Evolutionary conservation across 805 yeast genomes (phyloP).

Genomic region (Kodamaea jinghongensis): DNA sequence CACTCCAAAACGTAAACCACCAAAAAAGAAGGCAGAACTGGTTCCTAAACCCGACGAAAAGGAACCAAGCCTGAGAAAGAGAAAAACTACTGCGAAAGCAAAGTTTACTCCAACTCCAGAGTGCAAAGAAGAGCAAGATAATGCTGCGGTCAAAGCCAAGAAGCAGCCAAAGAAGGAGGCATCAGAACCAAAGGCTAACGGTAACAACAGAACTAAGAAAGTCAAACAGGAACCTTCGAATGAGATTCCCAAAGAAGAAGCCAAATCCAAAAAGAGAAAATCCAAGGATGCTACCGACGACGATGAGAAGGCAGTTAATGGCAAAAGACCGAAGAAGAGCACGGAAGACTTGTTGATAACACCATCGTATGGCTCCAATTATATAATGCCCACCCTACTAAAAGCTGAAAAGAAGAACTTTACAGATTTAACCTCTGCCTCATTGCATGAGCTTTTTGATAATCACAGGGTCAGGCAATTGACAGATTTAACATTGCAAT

Average conservation of each 20-base stretch:
- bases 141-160: background rate
- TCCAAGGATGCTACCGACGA: constrained; percentile 1
- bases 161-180: constrained; percentile 5
- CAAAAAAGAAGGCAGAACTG: constrained; percentile 1
- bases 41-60: background rate
- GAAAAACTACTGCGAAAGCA: constrained; percentile 7
- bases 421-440: constrained; percentile 15
- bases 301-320: constrained; percentile 7
- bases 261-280: constrained; percentile 7
- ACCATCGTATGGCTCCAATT: constrained; percentile 24
- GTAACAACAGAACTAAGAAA: background rate
- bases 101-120: constrained; percentile 12
- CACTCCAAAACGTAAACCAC: constrained; percentile 1
- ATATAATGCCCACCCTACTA: constrained; percentile 15
- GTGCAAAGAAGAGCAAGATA: constrained; percentile 1
- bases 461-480: constrained; percentile 24
- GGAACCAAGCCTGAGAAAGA: background rate
- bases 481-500: constrained; percentile 23
- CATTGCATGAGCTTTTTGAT: constrained; percentile 14
- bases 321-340: constrained; percentile 6
- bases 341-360: constrained; percentile 8
- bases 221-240: constrained; percentile 8
- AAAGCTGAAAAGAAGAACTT: constrained; percentile 21
- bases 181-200: too few relatives aligned
- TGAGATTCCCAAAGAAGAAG: constrained; percentile 7